Percentiles rank a stretch among this genome's conserved stretches.
Conservation (phyloP, 2,329 filamentous ascomycete species). For the Dryadomyces quercus-mongolicae region DNA sequence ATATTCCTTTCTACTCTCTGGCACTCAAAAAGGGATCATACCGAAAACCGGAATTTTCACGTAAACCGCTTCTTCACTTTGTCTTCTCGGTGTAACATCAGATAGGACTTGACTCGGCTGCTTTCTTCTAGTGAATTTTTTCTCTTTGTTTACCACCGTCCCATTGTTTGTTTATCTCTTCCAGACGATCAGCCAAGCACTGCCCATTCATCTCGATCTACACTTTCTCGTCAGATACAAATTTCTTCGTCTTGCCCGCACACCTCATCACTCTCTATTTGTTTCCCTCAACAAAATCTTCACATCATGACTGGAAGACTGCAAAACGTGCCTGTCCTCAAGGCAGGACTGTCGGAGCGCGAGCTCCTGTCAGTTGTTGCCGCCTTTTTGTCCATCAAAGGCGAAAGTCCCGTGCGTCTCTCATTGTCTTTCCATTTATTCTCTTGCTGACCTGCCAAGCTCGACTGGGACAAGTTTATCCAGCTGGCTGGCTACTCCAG, state of each 20-base stretch:
- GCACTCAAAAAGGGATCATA: no score
- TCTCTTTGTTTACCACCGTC: no score
- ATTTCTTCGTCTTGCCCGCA: no score
- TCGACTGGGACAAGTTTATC: constrained; percentile 11
- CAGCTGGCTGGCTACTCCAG: constrained; percentile 9
- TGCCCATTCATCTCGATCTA: background rate
- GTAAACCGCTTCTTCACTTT: background rate
- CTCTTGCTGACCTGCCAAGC: background rate
- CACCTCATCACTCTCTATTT: no score
- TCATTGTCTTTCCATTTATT: no score
- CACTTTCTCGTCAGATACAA: no score
- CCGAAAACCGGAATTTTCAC: no score
- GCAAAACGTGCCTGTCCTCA: background rate
- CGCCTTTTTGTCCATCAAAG: constrained; percentile 4
- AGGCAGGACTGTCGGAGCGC: constrained; percentile 7
- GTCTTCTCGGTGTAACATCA: background rate
- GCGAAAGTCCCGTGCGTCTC: no score
- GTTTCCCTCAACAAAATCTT: no score
- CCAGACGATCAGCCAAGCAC: background rate
- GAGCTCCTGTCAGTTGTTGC: constrained; percentile 8
- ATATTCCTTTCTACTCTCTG: no score
- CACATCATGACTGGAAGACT: background rate
- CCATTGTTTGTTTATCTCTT: background rate
- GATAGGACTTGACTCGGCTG: no score
- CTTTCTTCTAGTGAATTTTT: no score